Evolutionary conservation across 768 basidiomycete genomes (phyloP).

Genomic region (Phaeotremella skinneri): DNA sequence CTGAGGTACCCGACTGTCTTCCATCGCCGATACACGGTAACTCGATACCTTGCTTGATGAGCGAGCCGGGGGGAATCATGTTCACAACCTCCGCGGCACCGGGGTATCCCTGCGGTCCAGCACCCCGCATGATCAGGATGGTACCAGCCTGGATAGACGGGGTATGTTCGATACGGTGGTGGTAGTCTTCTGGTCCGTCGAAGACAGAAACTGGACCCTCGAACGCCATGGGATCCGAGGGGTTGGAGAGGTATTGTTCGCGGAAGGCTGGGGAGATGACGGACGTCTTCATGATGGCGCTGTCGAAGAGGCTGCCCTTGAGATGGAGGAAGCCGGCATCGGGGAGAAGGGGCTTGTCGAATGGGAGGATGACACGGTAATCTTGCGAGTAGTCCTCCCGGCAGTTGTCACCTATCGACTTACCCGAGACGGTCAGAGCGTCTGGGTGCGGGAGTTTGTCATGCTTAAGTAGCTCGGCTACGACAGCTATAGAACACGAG

Average conservation of each 20-base stretch:
- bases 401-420: slow-evolving; percentile 45
- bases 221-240: slow-evolving; percentile 49
- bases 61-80: slow-evolving; percentile 47
- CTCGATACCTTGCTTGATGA: slow-evolving; percentile 49
- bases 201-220: slow-evolving; percentile 50
- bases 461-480: slow-evolving; percentile 40
- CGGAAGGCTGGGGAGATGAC: slow-evolving; percentile 47
- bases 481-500: slow-evolving; percentile 27
- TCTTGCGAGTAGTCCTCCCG: slow-evolving; percentile 40
- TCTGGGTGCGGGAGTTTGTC: slow-evolving; percentile 35
- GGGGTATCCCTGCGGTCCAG: slow-evolving; percentile 47
- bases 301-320: slow-evolving; percentile 47
- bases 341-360: slow-evolving; percentile 38
- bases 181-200: slow-evolving; percentile 51
- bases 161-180: slow-evolving; percentile 39
- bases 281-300: slow-evolving; percentile 50
- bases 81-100: slow-evolving; percentile 50
- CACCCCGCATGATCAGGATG: slow-evolving; percentile 50
- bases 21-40: slow-evolving; percentile 51
- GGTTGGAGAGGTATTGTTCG: slow-evolving; percentile 47
- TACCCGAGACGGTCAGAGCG: slow-evolving; percentile 43
- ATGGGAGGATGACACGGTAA: slow-evolving; percentile 44
- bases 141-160: slow-evolving; percentile 34
- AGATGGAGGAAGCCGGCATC: slow-evolving; percentile 49
- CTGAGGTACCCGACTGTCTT: slow-evolving; percentile 47